A percentile compares a stretch with the other conserved stretches of the same genome.
Evolutionary conservation across 2,329 filamentous ascomycete species (phyloP).

Genomic region (Herpotrichia juniperi): DNA sequence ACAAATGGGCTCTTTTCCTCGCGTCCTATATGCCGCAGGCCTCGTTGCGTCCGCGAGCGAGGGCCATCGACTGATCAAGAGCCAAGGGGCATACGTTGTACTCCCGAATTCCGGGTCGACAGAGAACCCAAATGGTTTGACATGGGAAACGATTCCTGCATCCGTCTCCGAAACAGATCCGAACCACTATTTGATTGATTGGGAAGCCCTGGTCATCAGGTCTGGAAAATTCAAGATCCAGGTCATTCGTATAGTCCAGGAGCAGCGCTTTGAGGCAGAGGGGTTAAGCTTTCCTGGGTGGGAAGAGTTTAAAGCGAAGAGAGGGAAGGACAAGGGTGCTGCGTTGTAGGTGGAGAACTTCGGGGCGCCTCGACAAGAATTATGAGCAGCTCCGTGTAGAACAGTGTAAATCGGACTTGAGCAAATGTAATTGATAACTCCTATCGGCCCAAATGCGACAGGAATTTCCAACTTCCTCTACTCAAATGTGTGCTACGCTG

Average conservation of each 20-base stretch:
- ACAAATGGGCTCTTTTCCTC: slow-evolving; percentile 60
- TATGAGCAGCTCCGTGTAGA: slow-evolving; percentile 13
- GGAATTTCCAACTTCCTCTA: not conserved
- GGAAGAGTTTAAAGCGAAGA: slow-evolving; percentile 41
- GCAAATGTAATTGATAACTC: no score
- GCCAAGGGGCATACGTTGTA: slow-evolving; percentile 64
- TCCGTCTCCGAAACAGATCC: slow-evolving; percentile 64
- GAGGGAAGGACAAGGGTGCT: slow-evolving; percentile 4
- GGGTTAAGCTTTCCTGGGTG: slow-evolving; percentile 59
- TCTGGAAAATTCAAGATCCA: slow-evolving; percentile 67
- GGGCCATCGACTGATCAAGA: slow-evolving; percentile 62
- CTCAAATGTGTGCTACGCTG: no score
- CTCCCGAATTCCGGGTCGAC: slow-evolving; percentile 52
- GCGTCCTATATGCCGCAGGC: slow-evolving; percentile 65
- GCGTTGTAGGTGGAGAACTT: not conserved
- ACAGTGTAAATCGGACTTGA: slow-evolving; percentile 5
- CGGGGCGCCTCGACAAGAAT: slow-evolving; percentile 3
- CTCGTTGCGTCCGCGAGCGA: slow-evolving; percentile 63
- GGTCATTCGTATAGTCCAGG: slow-evolving; percentile 60
- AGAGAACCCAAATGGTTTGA: slow-evolving; percentile 52
- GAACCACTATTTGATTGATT: slow-evolving; percentile 64
- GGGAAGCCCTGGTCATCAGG: slow-evolving; percentile 59
- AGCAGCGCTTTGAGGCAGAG: slow-evolving; percentile 57
- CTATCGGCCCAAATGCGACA: no score
- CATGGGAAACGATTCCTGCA: slow-evolving; percentile 66